These are phyloP conservation scores for Xerocomus potaroensis DNA, from an alignment of 768 basidiomycete species.

Conservation along the genomic window DNA sequence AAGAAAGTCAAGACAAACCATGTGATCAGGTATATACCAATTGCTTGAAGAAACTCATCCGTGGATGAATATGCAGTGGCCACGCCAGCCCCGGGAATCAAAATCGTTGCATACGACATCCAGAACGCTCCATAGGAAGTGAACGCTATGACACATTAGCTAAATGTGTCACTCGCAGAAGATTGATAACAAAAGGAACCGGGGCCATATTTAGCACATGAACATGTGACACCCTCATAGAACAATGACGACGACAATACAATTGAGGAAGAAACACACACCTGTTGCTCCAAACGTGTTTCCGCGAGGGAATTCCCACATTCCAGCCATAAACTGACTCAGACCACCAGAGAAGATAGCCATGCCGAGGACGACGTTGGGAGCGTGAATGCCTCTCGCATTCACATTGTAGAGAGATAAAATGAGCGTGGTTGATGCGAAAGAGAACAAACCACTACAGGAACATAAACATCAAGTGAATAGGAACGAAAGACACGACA, in stretches of 20 bases:
- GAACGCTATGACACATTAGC: constrained; percentile 49
- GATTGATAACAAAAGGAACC: neutral
- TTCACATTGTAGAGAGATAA: constrained; percentile 69
- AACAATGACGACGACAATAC: neutral
- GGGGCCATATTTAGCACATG: neutral
- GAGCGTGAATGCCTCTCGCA: constrained; percentile 46
- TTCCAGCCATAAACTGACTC: constrained; percentile 81
- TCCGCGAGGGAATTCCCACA: constrained; percentile 78
- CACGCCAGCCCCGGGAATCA: constrained; percentile 69
- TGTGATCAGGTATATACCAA: constrained; percentile 70
- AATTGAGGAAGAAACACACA: constrained; percentile 31
- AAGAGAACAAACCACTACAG: constrained; percentile 70
- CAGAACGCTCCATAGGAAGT: constrained; percentile 84
- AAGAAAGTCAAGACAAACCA: constrained; percentile 75
- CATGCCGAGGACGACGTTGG: constrained; percentile 84
- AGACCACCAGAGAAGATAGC: constrained; percentile 82
- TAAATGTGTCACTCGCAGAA: neutral
- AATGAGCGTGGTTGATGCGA: constrained; percentile 80
- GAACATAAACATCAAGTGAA: neutral
- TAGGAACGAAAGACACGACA: neutral
- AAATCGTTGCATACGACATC: constrained; percentile 74
- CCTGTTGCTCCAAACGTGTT: constrained; percentile 73
- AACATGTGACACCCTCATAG: constrained; percentile 7
- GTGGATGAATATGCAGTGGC: constrained; percentile 41
- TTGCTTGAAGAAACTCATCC: constrained; percentile 47